These are phyloP conservation scores for Mycena capillaripes DNA, from an alignment of 768 basidiomycete genomes.

Conservation along the genomic window DNA sequence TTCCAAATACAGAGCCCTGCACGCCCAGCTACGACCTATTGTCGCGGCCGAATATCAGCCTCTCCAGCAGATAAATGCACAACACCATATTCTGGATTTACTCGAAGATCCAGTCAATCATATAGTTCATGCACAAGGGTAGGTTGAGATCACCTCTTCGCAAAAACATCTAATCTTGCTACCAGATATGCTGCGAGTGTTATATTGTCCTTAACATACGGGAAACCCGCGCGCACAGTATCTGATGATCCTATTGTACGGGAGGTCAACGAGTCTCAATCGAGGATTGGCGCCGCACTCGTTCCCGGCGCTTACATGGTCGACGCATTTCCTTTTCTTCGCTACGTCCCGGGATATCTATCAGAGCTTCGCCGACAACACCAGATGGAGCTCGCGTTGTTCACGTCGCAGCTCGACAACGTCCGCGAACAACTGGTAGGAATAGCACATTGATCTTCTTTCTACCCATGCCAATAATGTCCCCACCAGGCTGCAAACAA, in stretches of 20 bases:
- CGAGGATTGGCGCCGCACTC: conserved; percentile 59
- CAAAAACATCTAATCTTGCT: neutral
- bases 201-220: conserved; percentile 66
- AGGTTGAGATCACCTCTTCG: neutral
- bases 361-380: conserved; percentile 71
- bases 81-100: conserved; percentile 60
- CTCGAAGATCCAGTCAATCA: conserved; percentile 59
- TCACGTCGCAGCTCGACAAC: conserved; percentile 64
- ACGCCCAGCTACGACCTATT: conserved; percentile 71
- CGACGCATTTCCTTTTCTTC: conserved; percentile 61
- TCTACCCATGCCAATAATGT: too few relatives aligned
- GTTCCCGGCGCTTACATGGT: conserved; percentile 62
- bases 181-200: conserved; percentile 63
- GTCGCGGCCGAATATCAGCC: conserved; percentile 62
- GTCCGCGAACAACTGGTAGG: conserved; percentile 63
- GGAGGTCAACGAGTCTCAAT: conserved; percentile 62
- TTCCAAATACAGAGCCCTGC: conserved; percentile 60
- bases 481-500: conserved; percentile 41
- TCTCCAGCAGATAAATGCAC: conserved; percentile 61
- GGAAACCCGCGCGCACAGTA: conserved; percentile 53
- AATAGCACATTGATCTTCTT: too few relatives aligned
- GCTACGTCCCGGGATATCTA: conserved; percentile 72
- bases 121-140: conserved; percentile 68
- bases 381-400: conserved; percentile 66
- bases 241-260: conserved; percentile 62